These are phyloP conservation scores for Cyclospora cayetanensis DNA, from an alignment of 169 alveolate species.

Conservation along the genomic window DNA sequence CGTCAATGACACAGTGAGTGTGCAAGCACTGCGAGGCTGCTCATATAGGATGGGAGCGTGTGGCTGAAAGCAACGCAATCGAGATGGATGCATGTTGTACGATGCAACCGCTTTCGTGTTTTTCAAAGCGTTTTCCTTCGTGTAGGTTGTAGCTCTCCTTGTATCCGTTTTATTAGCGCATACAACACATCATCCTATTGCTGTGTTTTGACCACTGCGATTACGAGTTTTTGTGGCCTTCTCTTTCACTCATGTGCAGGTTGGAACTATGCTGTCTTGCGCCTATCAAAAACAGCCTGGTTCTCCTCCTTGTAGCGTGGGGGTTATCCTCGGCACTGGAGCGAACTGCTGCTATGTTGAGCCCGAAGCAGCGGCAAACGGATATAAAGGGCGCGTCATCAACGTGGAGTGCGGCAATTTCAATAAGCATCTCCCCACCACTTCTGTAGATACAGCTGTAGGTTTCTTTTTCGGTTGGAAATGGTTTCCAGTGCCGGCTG, in stretches of 20 bases:
- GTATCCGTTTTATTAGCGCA: too few relatives aligned
- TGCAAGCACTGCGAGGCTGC: background rate
- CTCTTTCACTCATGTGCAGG: conserved; percentile 73
- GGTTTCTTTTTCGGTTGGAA: too few relatives aligned
- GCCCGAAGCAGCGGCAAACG: conserved; percentile 84
- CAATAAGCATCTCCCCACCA: conserved; percentile 85
- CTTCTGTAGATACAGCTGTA: conserved; percentile 85
- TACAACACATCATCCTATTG: too few relatives aligned
- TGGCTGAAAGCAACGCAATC: too few relatives aligned
- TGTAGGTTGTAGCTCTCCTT: too few relatives aligned
- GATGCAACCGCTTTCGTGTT: too few relatives aligned
- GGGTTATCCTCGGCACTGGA: conserved; percentile 91
- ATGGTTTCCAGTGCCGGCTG: too few relatives aligned
- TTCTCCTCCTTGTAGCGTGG: conserved; percentile 84
- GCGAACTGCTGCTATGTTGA: conserved; percentile 89
- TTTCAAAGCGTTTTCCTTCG: too few relatives aligned
- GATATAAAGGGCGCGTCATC: conserved; percentile 86
- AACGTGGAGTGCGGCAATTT: conserved; percentile 91
- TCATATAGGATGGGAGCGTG: too few relatives aligned
- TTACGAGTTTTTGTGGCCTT: too few relatives aligned
- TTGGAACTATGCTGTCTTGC: conserved; percentile 91
- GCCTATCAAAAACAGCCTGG: conserved; percentile 84
- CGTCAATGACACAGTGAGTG: conserved; percentile 85
- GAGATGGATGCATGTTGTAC: too few relatives aligned
- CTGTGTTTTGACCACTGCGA: too few relatives aligned